Base-by-base conservation (phyloP, 371 early-diverging fungal genomes). In the Basidiobolus meristosporus region DNA sequence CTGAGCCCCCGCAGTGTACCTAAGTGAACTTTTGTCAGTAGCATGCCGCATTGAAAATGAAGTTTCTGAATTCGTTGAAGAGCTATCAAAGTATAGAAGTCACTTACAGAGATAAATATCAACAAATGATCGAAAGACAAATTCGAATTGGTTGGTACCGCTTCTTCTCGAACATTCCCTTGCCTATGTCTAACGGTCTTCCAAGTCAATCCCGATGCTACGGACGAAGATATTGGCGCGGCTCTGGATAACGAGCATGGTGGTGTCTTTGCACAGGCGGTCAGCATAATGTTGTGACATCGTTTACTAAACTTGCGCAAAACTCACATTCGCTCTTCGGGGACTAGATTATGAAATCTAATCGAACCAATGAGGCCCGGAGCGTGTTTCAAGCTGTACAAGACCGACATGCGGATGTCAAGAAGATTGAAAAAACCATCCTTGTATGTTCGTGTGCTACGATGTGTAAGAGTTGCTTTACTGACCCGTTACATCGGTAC, bases 261-360 rank as follows among this genome's bases (percentile, higher is more conserved):
- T 89, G 20, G n/a, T n/a, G n/a, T n/a, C n/a, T 89, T 89, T 70
- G 82, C 90, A 11, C 82, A 84, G 49, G 77, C 82, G 52, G 80
- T 80, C 62, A 48, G 44, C 43, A 15, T 20, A 21, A 14, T n/a
- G n/a, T n/a, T n/a, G 21, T 6, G 19, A 18, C 6, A 30, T 36
- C 19, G 17, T 20, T 22, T 41, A 19, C 19, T 37, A 39, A 21
- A 14, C 7, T 31, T n/a, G 43, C 11, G 20, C 11, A n/a, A n/a
- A n/a, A n/a, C n/a, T n/a, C 39, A n/a, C 20, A 10, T 30, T 31
- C 31, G 15, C 9, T 14, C 39, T 20, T 42, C 16, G 17, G 49
- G n/a, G n/a, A n/a, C n/a, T n/a, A 78, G 79, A 62, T 82, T 31
- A 60, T 85, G 55, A 68, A 76, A 46, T 58, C 63, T 15, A 78